Evolutionary conservation across 257 asterid species (phyloP), one percentile per base, ranked within the genome.

Genomic region (Solanum paucissectum): DNA sequence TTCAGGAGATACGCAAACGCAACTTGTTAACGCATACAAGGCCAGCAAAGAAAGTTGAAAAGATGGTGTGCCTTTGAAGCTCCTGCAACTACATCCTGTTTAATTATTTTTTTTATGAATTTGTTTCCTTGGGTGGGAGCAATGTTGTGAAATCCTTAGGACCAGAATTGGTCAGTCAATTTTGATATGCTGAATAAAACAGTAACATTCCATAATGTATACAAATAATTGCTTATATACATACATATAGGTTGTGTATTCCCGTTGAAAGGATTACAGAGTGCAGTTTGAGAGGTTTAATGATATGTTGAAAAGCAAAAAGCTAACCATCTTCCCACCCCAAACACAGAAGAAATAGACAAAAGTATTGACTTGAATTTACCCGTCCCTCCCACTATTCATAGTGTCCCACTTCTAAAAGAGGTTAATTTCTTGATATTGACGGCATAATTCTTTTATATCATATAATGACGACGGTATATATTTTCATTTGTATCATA

Each of bases 1-100:
- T 87, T 89, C 99, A 12, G 91, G 92, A 86, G 99, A 97, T 37
- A 98, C 95, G 83, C 99, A 97, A 91, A 91, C 94, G 21, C 99
- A 95, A 91, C 90, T 97, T 88, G 93, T 97, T 89, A 95, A 94
- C 34, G 66, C 91, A 9, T 88, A 94, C 95, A 94, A 94, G 90
- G 94, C 95, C 60, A 86, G 94, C 40, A 95, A 90, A 89, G 90
- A 90, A 6, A 87, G 44, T 92, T 37, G 94, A 96, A 64, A 92
- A 92, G 89, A 18, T 71, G 69, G 87, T 46, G 64, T 86, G 77
- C 52, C 42, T 49, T 44, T 23, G 68, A 83, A 84, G 88, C 88
- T 87, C 12, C 84, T 34, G 7, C 44, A 4, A 23, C 44, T 37
- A 12, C 83, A 33, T 49, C 69, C 38, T 73, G 44, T 81, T 64